Percentiles rank a stretch among this genome's conserved stretches.
These are phyloP conservation scores for Panellus pusillus DNA, from an alignment of 768 basidiomycete genomes.

Conservation along the genomic window DNA sequence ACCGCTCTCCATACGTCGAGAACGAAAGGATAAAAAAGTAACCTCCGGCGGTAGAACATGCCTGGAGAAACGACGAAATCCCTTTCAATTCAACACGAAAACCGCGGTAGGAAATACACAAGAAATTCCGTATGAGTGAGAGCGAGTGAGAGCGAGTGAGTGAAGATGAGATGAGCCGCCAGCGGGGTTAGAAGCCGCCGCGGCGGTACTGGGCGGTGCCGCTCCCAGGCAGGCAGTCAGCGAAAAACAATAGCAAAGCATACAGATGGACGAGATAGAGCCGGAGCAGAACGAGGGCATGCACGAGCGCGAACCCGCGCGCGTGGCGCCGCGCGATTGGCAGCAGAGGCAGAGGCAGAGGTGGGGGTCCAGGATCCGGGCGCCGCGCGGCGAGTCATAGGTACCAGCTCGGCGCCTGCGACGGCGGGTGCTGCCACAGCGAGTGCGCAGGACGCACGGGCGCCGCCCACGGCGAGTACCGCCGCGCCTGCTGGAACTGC, in stretches of 20 bases:
- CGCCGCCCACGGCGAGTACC: constrained; percentile 29
- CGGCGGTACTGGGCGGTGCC: neutral
- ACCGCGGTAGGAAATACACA: too few species aligned
- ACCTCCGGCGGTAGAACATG: too few species aligned
- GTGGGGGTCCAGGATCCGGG: neutral
- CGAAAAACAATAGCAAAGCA: constrained; percentile 39
- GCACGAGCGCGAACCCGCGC: constrained; percentile 33
- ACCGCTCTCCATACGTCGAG: too few species aligned
- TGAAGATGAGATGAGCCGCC: too few species aligned
- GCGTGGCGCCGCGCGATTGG: constrained; percentile 30
- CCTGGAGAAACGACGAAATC: too few species aligned
- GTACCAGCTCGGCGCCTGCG: constrained; percentile 1
- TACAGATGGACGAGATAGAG: constrained; percentile 46
- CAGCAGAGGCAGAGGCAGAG: neutral
- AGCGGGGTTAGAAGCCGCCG: too few species aligned
- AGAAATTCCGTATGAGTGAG: too few species aligned
- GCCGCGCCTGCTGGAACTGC: constrained; percentile 19
- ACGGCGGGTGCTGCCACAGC: constrained; percentile 15
- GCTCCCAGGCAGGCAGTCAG: constrained; percentile 11
- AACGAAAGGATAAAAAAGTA: too few species aligned
- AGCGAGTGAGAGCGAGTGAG: too few species aligned
- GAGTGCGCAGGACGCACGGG: constrained; percentile 7
- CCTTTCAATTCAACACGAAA: too few species aligned
- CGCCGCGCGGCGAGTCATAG: constrained; percentile 10
- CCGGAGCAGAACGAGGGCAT: constrained; percentile 30